phyloP scores from a whole-genome alignment of 2,329 filamentous ascomycete genomes.

The Sclerotiophoma versabilis region DNA sequence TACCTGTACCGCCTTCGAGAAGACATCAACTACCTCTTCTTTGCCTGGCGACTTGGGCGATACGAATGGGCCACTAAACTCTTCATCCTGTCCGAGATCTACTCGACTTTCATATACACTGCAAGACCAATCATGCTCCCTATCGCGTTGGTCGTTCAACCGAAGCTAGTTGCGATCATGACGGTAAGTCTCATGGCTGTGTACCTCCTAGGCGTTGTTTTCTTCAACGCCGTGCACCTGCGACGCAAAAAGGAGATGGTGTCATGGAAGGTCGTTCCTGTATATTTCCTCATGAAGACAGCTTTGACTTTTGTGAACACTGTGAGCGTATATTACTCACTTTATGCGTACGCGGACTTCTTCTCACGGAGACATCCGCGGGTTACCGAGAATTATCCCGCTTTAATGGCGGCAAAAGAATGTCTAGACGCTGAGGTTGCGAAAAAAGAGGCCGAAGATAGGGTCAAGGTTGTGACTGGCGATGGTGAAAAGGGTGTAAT shows the following conservation, averaged over 20 bases:
- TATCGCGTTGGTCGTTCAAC: slow-evolving; percentile 53
- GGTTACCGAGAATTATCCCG: background rate
- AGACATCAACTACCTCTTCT: slow-evolving; percentile 56
- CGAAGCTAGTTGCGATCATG: slow-evolving; percentile 50
- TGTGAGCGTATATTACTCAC: background rate
- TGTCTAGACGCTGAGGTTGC: background rate
- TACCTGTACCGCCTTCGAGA: slow-evolving; percentile 58
- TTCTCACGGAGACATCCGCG: background rate
- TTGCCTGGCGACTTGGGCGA: slow-evolving; percentile 56
- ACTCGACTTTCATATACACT: slow-evolving; percentile 57
- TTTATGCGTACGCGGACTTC: background rate
- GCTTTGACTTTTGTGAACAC: background rate
- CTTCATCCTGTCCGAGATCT: slow-evolving; percentile 58
- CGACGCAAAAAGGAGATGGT: background rate
- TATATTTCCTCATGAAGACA: background rate
- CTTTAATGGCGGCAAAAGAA: background rate
- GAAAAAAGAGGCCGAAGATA: background rate
- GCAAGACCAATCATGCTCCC: slow-evolving; percentile 55
- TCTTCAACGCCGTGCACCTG: slow-evolving; percentile 1
- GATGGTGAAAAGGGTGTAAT: background rate
- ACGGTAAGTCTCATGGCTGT: slow-evolving; percentile 42
- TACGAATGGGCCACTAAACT: slow-evolving; percentile 59
- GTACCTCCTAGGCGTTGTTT: background rate
- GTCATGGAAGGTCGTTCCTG: background rate
- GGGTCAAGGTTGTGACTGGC: background rate